phyloP scores from a whole-genome alignment of 1,139 yeast species.

The Petasospora fabianii region DNA sequence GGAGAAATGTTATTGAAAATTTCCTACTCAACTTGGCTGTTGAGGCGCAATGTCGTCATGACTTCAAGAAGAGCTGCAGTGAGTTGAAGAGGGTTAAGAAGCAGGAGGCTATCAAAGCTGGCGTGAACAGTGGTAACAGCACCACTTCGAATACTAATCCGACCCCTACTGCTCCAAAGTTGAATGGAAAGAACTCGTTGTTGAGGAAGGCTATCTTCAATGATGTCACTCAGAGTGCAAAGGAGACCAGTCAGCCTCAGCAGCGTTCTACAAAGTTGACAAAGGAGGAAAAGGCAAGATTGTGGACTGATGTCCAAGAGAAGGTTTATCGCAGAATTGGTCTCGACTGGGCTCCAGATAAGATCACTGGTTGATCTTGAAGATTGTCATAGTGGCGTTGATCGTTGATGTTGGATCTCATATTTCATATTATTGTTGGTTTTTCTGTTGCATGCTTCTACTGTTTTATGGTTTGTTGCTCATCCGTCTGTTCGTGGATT shows the following conservation, averaged over 20 bases:
- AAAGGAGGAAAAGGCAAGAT: slow-evolving; percentile 48
- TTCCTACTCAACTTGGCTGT: slow-evolving; percentile 60
- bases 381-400: neutral
- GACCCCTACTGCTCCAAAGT: slow-evolving; percentile 4
- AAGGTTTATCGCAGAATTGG: slow-evolving; percentile 52
- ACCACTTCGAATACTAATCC: no score
- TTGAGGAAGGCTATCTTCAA: slow-evolving; percentile 30
- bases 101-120: slow-evolving; percentile 1
- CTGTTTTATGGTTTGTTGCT: no score
- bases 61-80: slow-evolving; percentile 47
- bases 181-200: slow-evolving; percentile 18
- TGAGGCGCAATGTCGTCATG: slow-evolving; percentile 63
- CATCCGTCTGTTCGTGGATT: neutral
- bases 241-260: neutral
- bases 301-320: slow-evolving; percentile 61
- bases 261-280: slow-evolving; percentile 29
- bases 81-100: slow-evolving; percentile 33
- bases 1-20: slow-evolving; percentile 68
- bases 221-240: slow-evolving; percentile 16
- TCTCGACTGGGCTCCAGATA: slow-evolving; percentile 57
- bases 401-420: slow-evolving; percentile 9
- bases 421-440: neutral
- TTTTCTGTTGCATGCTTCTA: neutral
- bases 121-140: no score
- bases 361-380: slow-evolving; percentile 13